Conservation (phyloP, 768 basidiomycete species). For the Trichaptum fuscoviolaceum region DNA sequence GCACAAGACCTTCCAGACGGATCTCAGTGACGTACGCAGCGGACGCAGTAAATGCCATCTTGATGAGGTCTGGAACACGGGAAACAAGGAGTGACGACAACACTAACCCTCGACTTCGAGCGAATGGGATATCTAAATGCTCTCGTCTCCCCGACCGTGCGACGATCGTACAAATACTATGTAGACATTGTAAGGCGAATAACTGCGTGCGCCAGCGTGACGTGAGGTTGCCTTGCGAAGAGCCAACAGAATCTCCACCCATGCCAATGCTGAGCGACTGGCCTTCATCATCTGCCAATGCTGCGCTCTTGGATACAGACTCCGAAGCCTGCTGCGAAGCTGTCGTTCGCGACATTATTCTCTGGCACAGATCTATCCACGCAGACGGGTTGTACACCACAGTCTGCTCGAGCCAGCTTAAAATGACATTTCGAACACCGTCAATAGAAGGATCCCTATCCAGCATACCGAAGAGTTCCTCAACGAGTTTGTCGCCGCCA, state of each 20-base stretch:
- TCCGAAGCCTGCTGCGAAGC: slow-evolving; percentile 73
- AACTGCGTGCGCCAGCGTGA: slow-evolving; percentile 96
- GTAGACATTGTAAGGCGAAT: slow-evolving; percentile 89
- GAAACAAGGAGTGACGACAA: slow-evolving; percentile 67
- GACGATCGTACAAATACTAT: slow-evolving; percentile 79
- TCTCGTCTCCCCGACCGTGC: slow-evolving; percentile 68
- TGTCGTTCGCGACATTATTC: slow-evolving; percentile 93
- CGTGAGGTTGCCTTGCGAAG: slow-evolving; percentile 41
- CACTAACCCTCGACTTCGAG: slow-evolving; percentile 53
- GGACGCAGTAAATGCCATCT: slow-evolving; percentile 96
- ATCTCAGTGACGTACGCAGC: slow-evolving; percentile 97
- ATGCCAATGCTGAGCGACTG: slow-evolving; percentile 76
- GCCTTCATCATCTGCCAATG: slow-evolving; percentile 83
- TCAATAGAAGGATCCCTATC: slow-evolving; percentile 93
- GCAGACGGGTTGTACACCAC: slow-evolving; percentile 90
- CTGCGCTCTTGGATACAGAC: slow-evolving; percentile 46
- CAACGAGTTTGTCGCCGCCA: slow-evolving; percentile 90
- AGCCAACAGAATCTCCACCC: slow-evolving; percentile 33
- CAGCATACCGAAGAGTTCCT: slow-evolving; percentile 90
- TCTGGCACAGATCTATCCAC: slow-evolving; percentile 96
- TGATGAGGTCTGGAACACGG: slow-evolving; percentile 88
- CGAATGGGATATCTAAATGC: slow-evolving; percentile 76
- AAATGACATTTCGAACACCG: slow-evolving; percentile 89
- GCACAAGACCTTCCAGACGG: slow-evolving; percentile 81
- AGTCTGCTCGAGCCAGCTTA: slow-evolving; percentile 93